These are phyloP conservation scores for Cryphonectria radicalis DNA, from an alignment of 2,329 filamentous ascomycete species.

Conservation along the genomic window DNA sequence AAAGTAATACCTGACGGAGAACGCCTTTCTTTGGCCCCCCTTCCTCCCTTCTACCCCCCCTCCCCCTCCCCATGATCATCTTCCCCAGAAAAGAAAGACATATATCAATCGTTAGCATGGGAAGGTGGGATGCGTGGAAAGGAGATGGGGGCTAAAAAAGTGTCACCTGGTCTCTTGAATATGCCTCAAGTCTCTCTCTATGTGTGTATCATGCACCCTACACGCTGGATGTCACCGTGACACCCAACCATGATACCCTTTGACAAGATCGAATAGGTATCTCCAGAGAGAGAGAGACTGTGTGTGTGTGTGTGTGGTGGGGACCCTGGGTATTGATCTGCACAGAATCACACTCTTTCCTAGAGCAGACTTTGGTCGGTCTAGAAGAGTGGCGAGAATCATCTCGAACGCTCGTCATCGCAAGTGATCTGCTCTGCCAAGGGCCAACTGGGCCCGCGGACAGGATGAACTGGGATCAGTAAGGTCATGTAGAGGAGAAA, in stretches of 20 bases:
- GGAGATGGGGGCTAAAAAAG: not conserved
- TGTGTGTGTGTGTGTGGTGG: not conserved
- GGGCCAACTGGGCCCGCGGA: not conserved
- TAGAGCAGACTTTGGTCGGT: not conserved
- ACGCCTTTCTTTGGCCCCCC: not conserved
- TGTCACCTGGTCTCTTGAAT: constrained; percentile 17
- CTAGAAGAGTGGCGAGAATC: constrained; percentile 6
- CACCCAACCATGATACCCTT: not conserved
- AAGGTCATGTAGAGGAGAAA: not conserved
- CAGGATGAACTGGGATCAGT: not conserved
- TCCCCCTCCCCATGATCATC: not conserved
- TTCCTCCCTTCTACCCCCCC: not conserved
- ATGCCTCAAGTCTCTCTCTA: not conserved
- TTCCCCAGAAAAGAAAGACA: not conserved
- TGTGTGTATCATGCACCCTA: constrained; percentile 1
- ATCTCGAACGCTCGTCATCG: not conserved
- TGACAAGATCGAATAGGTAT: not conserved
- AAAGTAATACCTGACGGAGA: not conserved
- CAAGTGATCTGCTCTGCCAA: not conserved
- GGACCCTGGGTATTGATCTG: constrained; percentile 1
- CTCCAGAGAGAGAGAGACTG: not conserved
- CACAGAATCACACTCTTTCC: not conserved
- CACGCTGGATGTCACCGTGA: constrained; percentile 2
- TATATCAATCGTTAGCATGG: not conserved
- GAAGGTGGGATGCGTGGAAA: not conserved